Percentiles rank a stretch among this genome's conserved stretches.
Conservation (phyloP, 768 basidiomycete species). For the Tylopilus sp. region DNA sequence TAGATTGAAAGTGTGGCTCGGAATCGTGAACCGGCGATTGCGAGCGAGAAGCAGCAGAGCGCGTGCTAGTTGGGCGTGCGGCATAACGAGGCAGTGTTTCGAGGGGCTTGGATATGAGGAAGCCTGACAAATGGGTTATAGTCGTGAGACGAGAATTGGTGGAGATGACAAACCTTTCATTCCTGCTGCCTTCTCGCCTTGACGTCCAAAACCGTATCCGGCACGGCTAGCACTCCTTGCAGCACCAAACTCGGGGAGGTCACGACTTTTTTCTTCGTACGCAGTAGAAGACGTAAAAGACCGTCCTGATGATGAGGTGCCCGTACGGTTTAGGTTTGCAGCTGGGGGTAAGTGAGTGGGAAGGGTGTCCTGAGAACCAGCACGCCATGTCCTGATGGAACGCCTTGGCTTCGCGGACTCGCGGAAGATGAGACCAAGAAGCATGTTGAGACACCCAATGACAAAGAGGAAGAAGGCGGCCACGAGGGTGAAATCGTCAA, state of each 20-base stretch:
- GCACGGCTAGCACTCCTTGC: slow-evolving; percentile 34
- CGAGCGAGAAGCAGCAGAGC: slow-evolving; percentile 19
- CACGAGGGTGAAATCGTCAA: slow-evolving; percentile 86
- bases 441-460: slow-evolving; percentile 84
- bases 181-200: slow-evolving; percentile 71
- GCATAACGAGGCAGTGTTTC: slow-evolving; percentile 62
- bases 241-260: slow-evolving; percentile 21
- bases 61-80: slow-evolving; percentile 33
- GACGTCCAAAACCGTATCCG: slow-evolving; percentile 76
- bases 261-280: slow-evolving; percentile 28
- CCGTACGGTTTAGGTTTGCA: slow-evolving; percentile 24
- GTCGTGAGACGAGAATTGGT: not conserved
- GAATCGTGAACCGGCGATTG: slow-evolving; percentile 16
- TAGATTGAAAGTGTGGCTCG: slow-evolving; percentile 27
- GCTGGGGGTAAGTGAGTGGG: slow-evolving; percentile 39
- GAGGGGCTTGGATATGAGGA: slow-evolving; percentile 57
- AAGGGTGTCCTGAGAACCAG: slow-evolving; percentile 47
- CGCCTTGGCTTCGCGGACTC: slow-evolving; percentile 58
- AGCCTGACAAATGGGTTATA: slow-evolving; percentile 35
- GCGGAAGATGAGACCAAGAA: slow-evolving; percentile 73
- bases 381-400: slow-evolving; percentile 63
- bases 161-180: slow-evolving; percentile 43
- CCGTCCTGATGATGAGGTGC: slow-evolving; percentile 21
- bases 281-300: slow-evolving; percentile 27
- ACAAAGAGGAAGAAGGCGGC: slow-evolving; percentile 91